phyloP scores from a whole-genome alignment of 805 yeast species.

The Scheffersomyces stipitis region DNA sequence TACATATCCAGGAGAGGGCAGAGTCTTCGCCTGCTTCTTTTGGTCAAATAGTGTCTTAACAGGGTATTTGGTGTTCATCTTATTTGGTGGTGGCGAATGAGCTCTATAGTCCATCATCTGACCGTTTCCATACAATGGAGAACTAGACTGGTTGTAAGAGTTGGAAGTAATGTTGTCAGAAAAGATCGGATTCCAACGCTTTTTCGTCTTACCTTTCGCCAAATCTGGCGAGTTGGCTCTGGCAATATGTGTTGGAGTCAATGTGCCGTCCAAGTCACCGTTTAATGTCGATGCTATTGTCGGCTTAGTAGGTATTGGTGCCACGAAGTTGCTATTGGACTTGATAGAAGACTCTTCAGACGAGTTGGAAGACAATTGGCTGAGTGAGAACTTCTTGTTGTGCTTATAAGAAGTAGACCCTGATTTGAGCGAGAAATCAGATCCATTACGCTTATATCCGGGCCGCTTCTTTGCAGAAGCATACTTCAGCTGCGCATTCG shows the following conservation, averaged over 20 bases:
- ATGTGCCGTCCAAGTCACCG: slow-evolving; percentile 3
- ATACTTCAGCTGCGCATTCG: slow-evolving; percentile 1
- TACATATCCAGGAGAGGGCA: too few relatives aligned
- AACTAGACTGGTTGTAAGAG: background rate
- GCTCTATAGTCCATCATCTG: slow-evolving; percentile 14
- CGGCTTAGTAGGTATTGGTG: slow-evolving; percentile 9
- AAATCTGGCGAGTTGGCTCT: slow-evolving; percentile 12
- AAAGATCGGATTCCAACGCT: slow-evolving; percentile 7
- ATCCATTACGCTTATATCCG: slow-evolving; percentile 31
- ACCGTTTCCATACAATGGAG: background rate
- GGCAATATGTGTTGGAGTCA: slow-evolving; percentile 3
- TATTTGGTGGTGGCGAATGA: slow-evolving; percentile 25
- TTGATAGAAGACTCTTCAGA: slow-evolving; percentile 32
- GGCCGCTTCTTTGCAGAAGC: slow-evolving; percentile 25
- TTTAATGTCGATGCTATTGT: slow-evolving; percentile 2
- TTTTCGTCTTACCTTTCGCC: slow-evolving; percentile 7
- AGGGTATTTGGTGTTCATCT: slow-evolving; percentile 12
- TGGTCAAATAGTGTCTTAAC: slow-evolving; percentile 8
- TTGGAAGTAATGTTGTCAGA: background rate
- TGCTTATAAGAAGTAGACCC: slow-evolving; percentile 21
- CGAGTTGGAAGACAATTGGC: slow-evolving; percentile 37
- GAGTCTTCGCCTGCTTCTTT: background rate
- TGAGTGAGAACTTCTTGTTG: slow-evolving; percentile 26
- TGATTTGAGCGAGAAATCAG: slow-evolving; percentile 37
- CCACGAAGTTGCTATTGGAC: slow-evolving; percentile 9